Base-by-base conservation (phyloP, 192 early-diverging fungal genomes). In the Fimicolochytrium jonesii region DNA sequence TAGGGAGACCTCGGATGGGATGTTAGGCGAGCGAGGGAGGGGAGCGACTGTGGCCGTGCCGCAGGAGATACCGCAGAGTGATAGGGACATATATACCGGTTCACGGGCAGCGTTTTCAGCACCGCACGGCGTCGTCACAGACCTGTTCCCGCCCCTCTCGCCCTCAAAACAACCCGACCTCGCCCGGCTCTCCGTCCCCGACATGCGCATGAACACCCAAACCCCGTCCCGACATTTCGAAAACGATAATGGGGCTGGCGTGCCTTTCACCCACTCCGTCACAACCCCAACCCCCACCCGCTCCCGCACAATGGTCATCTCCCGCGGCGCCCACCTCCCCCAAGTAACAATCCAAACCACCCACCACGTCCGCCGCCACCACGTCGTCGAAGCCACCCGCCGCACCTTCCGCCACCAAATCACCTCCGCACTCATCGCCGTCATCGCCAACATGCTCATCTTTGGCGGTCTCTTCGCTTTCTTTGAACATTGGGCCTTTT, bases 401-500 rank as follows among this genome's bases (percentile, higher is more conserved):
- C 43, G 67, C 34, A 69, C 68, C 4, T 61, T 79, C 22, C 39
- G 31, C 18, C 4, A 30, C n/a, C 74, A 79, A 49, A 77, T 77
- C 20, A 13, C 22, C 7, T 50, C 54, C 13, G 76, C 76, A 3
- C 22, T 68, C 15, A 13, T 61, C 2, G 34, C 66, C 17, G 69
- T 77, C 26, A n/a, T 75, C 2, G 57, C 64, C 15, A 79, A 73
- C 46, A 71, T 76, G 62, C 29, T 77, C 18, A 18, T 68, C 1
- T 77, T 75, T 45, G 79, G 74, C 11, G 23, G 20, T 1, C 18
- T 69, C n/a, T 79, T 79, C 48, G 39, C 77, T 2, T 58, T 25
- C 23, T 55, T 81, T 6, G 79, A 81, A 52, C 67, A 48, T 1
- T 81, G 79, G 79, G 23, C 35, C 2, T 67, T 64, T 56, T 25